A percentile compares a stretch with the other conserved stretches of the same genome.
These are phyloP conservation scores for Phoma herbarum DNA, from an alignment of 2,329 filamentous ascomycete genomes.

Conservation along the genomic window DNA sequence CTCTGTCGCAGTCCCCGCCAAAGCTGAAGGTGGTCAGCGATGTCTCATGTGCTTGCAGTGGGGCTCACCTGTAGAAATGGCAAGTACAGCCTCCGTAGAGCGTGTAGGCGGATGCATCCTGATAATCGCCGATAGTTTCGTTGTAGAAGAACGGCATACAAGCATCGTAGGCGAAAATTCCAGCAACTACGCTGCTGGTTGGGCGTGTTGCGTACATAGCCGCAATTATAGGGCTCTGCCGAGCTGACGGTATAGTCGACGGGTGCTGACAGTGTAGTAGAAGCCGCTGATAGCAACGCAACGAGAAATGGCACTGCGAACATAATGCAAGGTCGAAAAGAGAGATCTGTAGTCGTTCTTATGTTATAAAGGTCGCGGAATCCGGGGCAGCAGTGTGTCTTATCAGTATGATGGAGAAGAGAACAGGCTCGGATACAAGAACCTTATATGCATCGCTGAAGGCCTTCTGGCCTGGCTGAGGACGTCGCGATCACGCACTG, in stretches of 20 bases:
- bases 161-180: conserved; percentile 5
- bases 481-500: no score
- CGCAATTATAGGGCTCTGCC: conserved; percentile 13
- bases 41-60: background rate
- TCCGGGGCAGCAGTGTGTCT: background rate
- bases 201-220: conserved; percentile 20
- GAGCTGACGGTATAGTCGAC: background rate
- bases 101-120: conserved; percentile 20
- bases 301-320: background rate
- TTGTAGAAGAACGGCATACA: conserved; percentile 20
- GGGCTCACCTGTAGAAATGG: conserved; percentile 14
- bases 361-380: background rate
- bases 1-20: conserved; percentile 8
- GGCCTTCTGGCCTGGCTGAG: no score
- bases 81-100: conserved; percentile 19
- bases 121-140: conserved; percentile 9
- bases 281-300: background rate
- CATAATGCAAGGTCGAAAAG: background rate
- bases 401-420: background rate
- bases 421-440: background rate
- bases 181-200: conserved; percentile 14
- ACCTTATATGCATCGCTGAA: background rate
- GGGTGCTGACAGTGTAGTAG: background rate
- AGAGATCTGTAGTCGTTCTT: background rate
- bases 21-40: background rate